Base-by-base conservation (phyloP, 768 basidiomycete species). In the Ephemerocybe angulata region DNA sequence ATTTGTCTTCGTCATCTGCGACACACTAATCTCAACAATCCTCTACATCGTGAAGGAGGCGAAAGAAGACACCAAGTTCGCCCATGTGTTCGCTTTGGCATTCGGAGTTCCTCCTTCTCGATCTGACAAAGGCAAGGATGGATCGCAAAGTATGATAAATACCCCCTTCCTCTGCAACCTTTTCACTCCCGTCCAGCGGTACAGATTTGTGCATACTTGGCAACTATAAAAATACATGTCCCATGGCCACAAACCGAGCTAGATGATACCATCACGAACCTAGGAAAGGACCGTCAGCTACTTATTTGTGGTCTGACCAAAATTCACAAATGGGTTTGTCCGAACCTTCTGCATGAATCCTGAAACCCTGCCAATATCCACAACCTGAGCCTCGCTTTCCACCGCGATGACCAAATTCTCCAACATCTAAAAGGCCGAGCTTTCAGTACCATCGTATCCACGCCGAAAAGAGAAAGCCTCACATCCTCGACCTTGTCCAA, bases 341-440 rank as follows among this genome's bases (percentile, higher is more conserved):
- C n/a, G n/a, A n/a, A 89, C 89, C 78, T 91, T 93, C 69, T 90
- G 88, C 88, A 95, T 89, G 68, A 95, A 94, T 1, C 87, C 88
- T 44, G 91, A 91, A 37, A 95, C 88, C 52, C 91, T 84, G 41
- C 84, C 84, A 51, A 94, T 84, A 68, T 94, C 93, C 28, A 89
- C 83, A 54, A 88, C 80, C 56, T 88, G 84, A 2, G 87, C 72
- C 63, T 95, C 93, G 63, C 91, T 94, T 67, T 96, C 92, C 49
- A 97, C 83, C 28, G 94, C 92, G 59, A 88, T 75, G 27, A 95
- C 81, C 49, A 97, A 77, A 59, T 88, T 85, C 60, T 91, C 91
- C 52, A 96, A 76, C 84, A 91, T 87, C 87, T 91, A 63, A 48
- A 61, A 17, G 33, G 10, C 10, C 53, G 29, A 56, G 51, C 52